phyloP scores from a whole-genome alignment of 148 eudicot species.

The Cornus kousa region DNA sequence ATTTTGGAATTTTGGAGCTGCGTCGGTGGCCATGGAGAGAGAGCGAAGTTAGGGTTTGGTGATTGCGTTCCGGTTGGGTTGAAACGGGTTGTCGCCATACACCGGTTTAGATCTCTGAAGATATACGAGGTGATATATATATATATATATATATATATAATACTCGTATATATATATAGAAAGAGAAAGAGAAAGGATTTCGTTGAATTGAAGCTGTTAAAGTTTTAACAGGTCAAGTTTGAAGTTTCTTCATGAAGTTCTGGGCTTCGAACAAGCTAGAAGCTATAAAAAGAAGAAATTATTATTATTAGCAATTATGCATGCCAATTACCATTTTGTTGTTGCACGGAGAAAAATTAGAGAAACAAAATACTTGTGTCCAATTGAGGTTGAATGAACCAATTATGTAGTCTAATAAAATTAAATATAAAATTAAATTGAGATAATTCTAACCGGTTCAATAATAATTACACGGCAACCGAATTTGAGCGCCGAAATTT shows the following conservation, averaged over 20 bases:
- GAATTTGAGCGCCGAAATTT: too few species aligned
- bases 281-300: too few species aligned
- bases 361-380: too few species aligned
- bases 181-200: neutral
- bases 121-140: neutral
- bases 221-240: neutral
- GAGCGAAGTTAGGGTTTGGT: conserved; percentile 11
- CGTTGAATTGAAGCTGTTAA: neutral
- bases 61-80: neutral
- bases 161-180: neutral
- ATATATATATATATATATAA: neutral
- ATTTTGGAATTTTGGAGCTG: conserved; percentile 48
- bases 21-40: conserved; percentile 45
- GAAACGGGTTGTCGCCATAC: conserved; percentile 13
- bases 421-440: too few species aligned
- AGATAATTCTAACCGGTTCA: too few species aligned
- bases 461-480: too few species aligned
- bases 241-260: neutral
- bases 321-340: too few species aligned
- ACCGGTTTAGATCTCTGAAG: neutral
- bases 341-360: too few species aligned
- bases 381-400: too few species aligned
- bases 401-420: too few species aligned
- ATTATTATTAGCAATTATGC: too few species aligned
- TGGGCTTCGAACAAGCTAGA: too few species aligned